Conservation (phyloP, 306 rosid species). For the Cucurbita pepo region DNA sequence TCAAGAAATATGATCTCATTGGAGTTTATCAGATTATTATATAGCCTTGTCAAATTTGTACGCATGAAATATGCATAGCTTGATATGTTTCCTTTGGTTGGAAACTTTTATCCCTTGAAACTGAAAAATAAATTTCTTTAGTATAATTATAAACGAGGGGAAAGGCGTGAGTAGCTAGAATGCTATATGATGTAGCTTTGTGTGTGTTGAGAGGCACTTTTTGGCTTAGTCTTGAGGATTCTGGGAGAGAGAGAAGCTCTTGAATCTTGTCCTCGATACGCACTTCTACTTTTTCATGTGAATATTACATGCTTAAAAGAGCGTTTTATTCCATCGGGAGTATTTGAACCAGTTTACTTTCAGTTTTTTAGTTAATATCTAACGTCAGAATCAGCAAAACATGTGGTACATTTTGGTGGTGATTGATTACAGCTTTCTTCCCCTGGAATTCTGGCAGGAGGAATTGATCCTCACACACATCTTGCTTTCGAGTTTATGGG, state of each 20-base stretch:
- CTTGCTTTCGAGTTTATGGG: conserved; percentile 58
- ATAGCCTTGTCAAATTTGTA: background rate
- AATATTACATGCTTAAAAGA: background rate
- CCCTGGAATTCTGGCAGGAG: conserved; percentile 39
- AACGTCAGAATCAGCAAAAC: background rate
- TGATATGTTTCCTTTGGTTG: background rate
- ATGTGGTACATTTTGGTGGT: background rate
- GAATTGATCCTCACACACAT: conserved; percentile 97
- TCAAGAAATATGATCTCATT: background rate
- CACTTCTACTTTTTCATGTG: background rate
- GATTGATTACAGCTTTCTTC: background rate
- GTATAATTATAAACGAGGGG: background rate
- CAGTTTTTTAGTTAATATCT: background rate
- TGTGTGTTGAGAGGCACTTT: background rate
- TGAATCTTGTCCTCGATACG: background rate
- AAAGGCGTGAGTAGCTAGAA: background rate
- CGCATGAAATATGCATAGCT: background rate
- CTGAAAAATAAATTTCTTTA: background rate
- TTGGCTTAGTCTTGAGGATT: background rate
- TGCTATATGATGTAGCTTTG: background rate
- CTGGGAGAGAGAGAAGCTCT: background rate
- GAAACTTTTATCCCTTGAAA: background rate
- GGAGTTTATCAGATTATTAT: background rate
- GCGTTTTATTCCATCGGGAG: background rate
- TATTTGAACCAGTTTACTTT: background rate